Evolutionary conservation across 163 green algal species (phyloP).

Genomic region (Trebouxia gelatinosa): DNA sequence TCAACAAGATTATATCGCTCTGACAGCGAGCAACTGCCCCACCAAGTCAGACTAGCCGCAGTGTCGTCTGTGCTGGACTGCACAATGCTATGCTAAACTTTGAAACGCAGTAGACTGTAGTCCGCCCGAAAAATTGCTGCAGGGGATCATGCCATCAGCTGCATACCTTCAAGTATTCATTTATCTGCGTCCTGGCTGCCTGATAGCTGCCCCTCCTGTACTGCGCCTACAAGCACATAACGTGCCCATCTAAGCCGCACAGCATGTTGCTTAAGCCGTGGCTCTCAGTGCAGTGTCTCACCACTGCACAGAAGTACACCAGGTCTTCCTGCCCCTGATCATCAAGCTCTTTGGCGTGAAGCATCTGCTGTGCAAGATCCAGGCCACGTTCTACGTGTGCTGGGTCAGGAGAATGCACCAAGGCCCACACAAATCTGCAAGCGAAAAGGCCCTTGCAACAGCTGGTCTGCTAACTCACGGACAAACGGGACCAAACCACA

Average conservation of each 20-base stretch:
- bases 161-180: constrained; percentile 14
- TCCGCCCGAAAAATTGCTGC: no score
- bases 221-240: neutral
- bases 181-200: neutral
- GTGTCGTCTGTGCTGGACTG: no score
- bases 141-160: no score
- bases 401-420: constrained; percentile 23
- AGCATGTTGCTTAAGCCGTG: neutral
- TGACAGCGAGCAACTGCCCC: no score
- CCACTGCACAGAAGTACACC: constrained; percentile 22
- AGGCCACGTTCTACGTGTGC: constrained; percentile 7
- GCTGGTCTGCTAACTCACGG: neutral
- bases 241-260: neutral
- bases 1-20: no score
- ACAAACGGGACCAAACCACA: neutral
- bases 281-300: neutral
- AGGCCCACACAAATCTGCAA: constrained; percentile 21
- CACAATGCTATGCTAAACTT: no score
- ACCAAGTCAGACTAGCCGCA: no score
- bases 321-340: constrained; percentile 9
- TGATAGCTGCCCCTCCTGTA: constrained; percentile 17
- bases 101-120: no score
- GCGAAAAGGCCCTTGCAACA: neutral
- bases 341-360: constrained; percentile 1
- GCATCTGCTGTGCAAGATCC: constrained; percentile 13